Evolutionary conservation across 2,329 filamentous ascomycete genomes (phyloP).

Genomic region (Fusarium protoensiforme): DNA sequence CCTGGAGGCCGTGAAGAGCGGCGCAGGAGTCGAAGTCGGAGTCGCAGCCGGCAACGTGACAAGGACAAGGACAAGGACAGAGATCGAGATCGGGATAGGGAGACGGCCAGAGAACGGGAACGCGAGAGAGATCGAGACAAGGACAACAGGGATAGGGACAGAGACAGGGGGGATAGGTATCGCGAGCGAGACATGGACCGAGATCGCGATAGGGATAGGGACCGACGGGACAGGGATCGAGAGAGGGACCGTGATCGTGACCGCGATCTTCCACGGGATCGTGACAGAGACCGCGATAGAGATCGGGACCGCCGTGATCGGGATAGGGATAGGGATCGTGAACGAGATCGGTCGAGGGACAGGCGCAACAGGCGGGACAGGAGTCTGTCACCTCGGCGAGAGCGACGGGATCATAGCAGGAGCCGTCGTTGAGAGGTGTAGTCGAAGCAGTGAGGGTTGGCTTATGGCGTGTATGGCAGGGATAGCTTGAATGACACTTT

Average conservation of each 20-base stretch:
- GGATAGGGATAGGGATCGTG: slow-evolving; percentile 34
- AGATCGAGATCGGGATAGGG: slow-evolving; percentile 47
- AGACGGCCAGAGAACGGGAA: slow-evolving; percentile 30
- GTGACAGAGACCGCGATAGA: slow-evolving; percentile 47
- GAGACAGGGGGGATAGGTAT: slow-evolving; percentile 27
- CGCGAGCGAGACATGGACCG: slow-evolving; percentile 37
- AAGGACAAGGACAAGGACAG: slow-evolving; percentile 46
- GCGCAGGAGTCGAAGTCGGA: slow-evolving; percentile 50
- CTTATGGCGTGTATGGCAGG: neutral
- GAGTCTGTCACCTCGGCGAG: slow-evolving; percentile 50
- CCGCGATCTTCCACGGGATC: slow-evolving; percentile 46
- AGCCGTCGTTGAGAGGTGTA: slow-evolving; percentile 50
- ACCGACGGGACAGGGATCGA: slow-evolving; percentile 33
- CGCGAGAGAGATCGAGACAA: slow-evolving; percentile 18
- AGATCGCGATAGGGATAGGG: slow-evolving; percentile 45
- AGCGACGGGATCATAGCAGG: slow-evolving; percentile 51
- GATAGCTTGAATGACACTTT: neutral
- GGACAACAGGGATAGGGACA: slow-evolving; percentile 31
- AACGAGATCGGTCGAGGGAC: slow-evolving; percentile 33
- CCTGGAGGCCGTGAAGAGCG: slow-evolving; percentile 57
- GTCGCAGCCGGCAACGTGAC: slow-evolving; percentile 48
- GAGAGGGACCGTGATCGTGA: slow-evolving; percentile 44
- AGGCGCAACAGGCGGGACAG: slow-evolving; percentile 40
- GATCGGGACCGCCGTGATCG: slow-evolving; percentile 45
- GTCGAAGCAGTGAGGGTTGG: slow-evolving; percentile 48